A percentile compares a stretch with the other conserved stretches of the same genome.
Evolutionary conservation across 2,329 filamentous ascomycete species (phyloP).

Genomic region (Penicillium sp.): DNA sequence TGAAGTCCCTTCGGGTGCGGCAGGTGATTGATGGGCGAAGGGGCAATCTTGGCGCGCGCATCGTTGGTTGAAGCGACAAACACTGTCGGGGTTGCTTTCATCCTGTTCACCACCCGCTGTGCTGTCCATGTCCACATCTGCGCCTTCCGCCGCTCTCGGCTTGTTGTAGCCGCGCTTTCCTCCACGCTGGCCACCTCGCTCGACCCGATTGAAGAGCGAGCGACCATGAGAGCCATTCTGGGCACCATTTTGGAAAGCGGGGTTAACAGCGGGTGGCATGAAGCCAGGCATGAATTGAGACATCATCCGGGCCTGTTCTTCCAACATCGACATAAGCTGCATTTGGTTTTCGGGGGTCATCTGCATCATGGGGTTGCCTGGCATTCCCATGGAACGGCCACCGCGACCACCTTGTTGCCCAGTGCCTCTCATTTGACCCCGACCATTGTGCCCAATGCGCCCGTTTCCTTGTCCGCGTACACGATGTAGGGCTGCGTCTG

Average conservation of each 20-base stretch:
- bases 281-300: conserved; percentile 64
- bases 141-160: conserved; percentile 23
- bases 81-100: conserved; percentile 59
- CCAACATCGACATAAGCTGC: conserved; percentile 73
- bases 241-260: conserved; percentile 54
- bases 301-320: conserved; percentile 87
- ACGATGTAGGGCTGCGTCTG: conserved; percentile 75
- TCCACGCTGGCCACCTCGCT: conserved; percentile 53
- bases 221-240: conserved; percentile 50
- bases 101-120: conserved; percentile 45
- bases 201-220: conserved; percentile 74
- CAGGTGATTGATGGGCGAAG: conserved; percentile 92
- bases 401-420: conserved; percentile 46
- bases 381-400: conserved; percentile 49
- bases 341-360: conserved; percentile 70
- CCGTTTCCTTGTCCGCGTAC: conserved; percentile 73
- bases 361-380: conserved; percentile 44
- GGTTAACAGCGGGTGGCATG: conserved; percentile 54
- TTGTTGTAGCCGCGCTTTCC: conserved; percentile 46
- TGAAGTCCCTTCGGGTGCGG: conserved; percentile 71
- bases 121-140: conserved; percentile 41
- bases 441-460: conserved; percentile 75
- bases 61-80: conserved; percentile 86
- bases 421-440: conserved; percentile 70
- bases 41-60: conserved; percentile 89